Evolutionary conservation across 2,329 filamentous ascomycete genomes (phyloP), one percentile per base, ranked within the genome.

Genomic region (Fusarium sp.): DNA sequence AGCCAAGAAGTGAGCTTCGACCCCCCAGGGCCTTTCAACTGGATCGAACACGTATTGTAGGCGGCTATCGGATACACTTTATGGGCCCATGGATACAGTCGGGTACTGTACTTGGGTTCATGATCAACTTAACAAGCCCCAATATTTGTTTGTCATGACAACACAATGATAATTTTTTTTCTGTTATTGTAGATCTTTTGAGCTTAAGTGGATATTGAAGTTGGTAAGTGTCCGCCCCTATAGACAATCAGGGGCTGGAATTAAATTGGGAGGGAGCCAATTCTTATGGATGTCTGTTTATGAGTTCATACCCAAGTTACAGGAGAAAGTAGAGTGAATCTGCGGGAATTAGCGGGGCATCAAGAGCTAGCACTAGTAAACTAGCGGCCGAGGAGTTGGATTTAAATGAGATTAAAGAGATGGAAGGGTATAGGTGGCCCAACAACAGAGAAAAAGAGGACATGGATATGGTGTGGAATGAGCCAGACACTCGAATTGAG

Each of bases 211-310:
- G 18, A 21, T 18, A 37, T 25, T 28, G n/a, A n/a, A 42, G 42
- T 37, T 23, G 37, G 25, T 46, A 41, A 58, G 10, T 41, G 46
- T 37, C 21, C 16, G 46, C 28, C 26, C 16, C 58, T 21, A 54
- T 50, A 67, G 57, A 46, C 25, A 28, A 67, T 64, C 25, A 46
- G 66, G 50, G 62, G 28, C 37, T 53, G 51, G 37, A 49, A 62
- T 64, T 37, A 70, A 62, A 71, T 69, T 68, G 59, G 67, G 68
- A 71, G 68, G 68, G 53, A 70, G 55, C 68, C 67, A 55, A 61
- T 26, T 63, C 48, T 42, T 43, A 54, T 46, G 7, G 42, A 55
- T 21, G 23, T 51, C 7, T 52, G 26, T 53, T 52, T 50, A 43
- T 64, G 21, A 67, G 43, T 50, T 43, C 28, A 41, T 34, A 37